Evolutionary conservation across 1,139 yeast species (phyloP), one percentile per base, ranked within the genome.

Genomic region (Entelexis sorbosivorans): DNA sequence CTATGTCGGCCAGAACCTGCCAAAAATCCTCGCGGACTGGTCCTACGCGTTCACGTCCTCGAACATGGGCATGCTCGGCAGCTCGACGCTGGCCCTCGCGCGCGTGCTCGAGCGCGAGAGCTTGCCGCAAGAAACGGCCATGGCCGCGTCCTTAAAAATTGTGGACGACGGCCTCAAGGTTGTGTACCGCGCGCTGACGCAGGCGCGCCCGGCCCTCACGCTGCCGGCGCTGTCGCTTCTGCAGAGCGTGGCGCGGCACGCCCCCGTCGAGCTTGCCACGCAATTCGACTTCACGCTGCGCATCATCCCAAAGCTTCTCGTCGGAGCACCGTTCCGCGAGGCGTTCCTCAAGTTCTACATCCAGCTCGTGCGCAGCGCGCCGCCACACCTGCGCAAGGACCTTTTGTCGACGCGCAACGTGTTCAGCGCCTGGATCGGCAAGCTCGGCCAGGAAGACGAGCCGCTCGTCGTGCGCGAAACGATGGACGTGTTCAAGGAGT

Each of bases 271-370:
- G 22, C 74, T 88, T 36, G 64, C 81, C 45, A 77, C 81, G 31
- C 65, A 74, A 32, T 82, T 89, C 62, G 96, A 89, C 66, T 71
- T 87, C 51, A 70, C 81, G 6, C 67, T 82, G 38, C 72, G 81
- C 24, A 73, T 74, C 3, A 69, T 87, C 29, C 81, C 86, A 1
- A 82, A 79, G 60, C 65, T 88, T 9, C 65, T 85, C 4, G 82
- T 84, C 11, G 52, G 59, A 66, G 76, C 9, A 74, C 75, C 65
- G 59, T 73, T 83, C 47, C 73, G 96, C 60, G 66, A 64, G 44
- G 71, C 74, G 39, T 81, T 86, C 61, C 68, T 85, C 22, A 66
- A 66, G 10, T 82, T 88, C 58, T 81, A 87, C 77, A 58, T 82
- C 20, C 64, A 72, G 2, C 69, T 86, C 49, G 66, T 79, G 38